Base-by-base conservation (phyloP, 2,329 filamentous ascomycete genomes). In the Penicillium sp. region DNA sequence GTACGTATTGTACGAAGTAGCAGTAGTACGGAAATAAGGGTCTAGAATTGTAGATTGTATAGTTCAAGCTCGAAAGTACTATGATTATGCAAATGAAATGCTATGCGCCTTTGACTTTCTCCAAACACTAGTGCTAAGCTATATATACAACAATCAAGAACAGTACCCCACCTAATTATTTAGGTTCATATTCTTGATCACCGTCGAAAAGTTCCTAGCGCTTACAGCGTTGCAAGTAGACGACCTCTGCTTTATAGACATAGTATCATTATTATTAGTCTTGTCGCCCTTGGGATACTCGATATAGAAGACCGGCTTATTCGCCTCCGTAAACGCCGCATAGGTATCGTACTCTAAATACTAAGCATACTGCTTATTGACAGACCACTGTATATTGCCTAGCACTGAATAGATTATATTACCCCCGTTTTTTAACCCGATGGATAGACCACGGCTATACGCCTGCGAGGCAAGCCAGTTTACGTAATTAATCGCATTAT, bases 261-360 rank as follows among this genome's bases (percentile, higher is more conserved):
- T 69, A 3, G 57, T 50, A 0, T 63, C 51, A 33, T 62, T 49
- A 45, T 69, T 69, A 53, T 69, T 67, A 6, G 64, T 65, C 7
- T 67, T 62, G 6, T 75, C 77, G 7, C 73, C 75, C 38, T 78
- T 72, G 2, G 82, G 82, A 60, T 88, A 88, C 70, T 88, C 86
- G n/a, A n/a, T n/a, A n/a, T 87, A 81, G 64, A 88, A 87, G 28
- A 88, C 84, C 1, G 85, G 84, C 66, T 88, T 87, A 28, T 75
- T 73, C 5, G 77, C 78, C 8, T 75, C 59, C 48, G 84, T 77
- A 60, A 87, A 87, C 3, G 76, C 66, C 2, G 71, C 66, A 63
- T 82, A 87, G 1, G 68, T 75, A 31, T 71, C 69, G 62, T 84
- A 87, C 64, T 88, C 83, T 4, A 69, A 51, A 58, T 80, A 81